phyloP scores from a whole-genome alignment of 768 basidiomycete genomes.

The Agaricus sinodeliciosus region DNA sequence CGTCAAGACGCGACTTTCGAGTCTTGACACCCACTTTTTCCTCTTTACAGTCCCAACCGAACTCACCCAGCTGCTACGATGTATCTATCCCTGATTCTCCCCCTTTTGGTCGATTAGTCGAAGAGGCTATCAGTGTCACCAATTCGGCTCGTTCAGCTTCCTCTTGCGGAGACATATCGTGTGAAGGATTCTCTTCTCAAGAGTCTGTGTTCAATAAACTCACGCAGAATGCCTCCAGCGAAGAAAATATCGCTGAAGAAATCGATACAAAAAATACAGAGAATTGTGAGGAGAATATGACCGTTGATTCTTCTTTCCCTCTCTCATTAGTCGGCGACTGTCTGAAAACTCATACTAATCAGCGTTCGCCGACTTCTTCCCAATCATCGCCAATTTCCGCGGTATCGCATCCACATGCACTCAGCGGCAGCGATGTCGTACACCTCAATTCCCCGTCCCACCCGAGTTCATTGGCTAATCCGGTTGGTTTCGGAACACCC shows the following conservation, averaged over 20 bases:
- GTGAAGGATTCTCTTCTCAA: slow-evolving; percentile 20
- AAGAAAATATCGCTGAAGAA: slow-evolving; percentile 9
- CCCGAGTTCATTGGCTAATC: not conserved
- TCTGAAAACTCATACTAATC: not conserved
- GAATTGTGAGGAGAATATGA: not conserved
- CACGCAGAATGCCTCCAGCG: slow-evolving; percentile 30
- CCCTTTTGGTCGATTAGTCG: slow-evolving; percentile 9
- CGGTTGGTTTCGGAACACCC: not conserved
- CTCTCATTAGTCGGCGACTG: not conserved
- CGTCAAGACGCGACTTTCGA: not conserved
- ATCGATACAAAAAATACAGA: not conserved
- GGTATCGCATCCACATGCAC: too few relatives aligned
- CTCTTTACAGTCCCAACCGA: slow-evolving; percentile 20
- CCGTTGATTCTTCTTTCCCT: not conserved
- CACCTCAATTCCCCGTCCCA: not conserved
- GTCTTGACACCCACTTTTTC: slow-evolving; percentile 17
- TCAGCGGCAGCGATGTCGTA: not conserved
- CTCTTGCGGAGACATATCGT: slow-evolving; percentile 2
- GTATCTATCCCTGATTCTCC: slow-evolving; percentile 11
- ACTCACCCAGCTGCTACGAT: slow-evolving; percentile 8
- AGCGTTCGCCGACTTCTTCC: too few relatives aligned
- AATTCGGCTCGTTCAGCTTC: not conserved
- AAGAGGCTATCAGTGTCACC: slow-evolving; percentile 8
- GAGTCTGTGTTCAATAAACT: slow-evolving; percentile 42
- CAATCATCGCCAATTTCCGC: not conserved